These are phyloP conservation scores for Mycena vulgaris DNA, from an alignment of 768 basidiomycete species.

Conservation along the genomic window DNA sequence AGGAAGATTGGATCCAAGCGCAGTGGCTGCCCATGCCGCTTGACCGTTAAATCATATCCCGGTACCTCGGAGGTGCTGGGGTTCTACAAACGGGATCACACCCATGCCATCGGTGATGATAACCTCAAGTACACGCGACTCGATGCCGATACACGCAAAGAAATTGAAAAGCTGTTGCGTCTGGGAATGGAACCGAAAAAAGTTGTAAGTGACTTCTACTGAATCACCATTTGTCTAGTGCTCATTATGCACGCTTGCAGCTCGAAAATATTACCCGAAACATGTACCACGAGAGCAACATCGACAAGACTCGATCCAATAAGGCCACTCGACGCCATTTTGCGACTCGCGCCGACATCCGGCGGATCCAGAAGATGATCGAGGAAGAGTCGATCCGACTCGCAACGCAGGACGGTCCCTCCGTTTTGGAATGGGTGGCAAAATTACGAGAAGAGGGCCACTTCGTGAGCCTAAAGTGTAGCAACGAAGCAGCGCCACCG, in stretches of 20 bases:
- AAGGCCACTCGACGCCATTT: neutral
- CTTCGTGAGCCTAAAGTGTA: neutral
- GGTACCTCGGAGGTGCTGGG: slow-evolving; percentile 2
- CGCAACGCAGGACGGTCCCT: no score
- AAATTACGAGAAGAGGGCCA: neutral
- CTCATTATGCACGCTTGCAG: neutral
- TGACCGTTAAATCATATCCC: slow-evolving; percentile 1
- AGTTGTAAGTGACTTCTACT: neutral
- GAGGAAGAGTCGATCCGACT: no score
- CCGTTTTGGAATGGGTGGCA: no score
- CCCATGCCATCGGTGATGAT: neutral
- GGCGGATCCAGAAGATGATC: slow-evolving; percentile 2
- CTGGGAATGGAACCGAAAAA: neutral
- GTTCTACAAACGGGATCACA: neutral
- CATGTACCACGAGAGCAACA: neutral
- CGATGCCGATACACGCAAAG: neutral
- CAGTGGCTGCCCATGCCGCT: neutral
- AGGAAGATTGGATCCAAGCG: neutral
- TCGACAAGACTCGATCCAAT: neutral
- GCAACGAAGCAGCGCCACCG: neutral
- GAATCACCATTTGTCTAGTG: neutral
- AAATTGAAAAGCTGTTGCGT: neutral
- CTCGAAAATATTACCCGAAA: neutral
- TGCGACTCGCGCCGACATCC: neutral
- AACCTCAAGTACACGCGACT: neutral